Percentiles rank a stretch among this genome's conserved stretches.
phyloP scores from a whole-genome alignment of 306 rosid species.

The Castanospermum australe region DNA sequence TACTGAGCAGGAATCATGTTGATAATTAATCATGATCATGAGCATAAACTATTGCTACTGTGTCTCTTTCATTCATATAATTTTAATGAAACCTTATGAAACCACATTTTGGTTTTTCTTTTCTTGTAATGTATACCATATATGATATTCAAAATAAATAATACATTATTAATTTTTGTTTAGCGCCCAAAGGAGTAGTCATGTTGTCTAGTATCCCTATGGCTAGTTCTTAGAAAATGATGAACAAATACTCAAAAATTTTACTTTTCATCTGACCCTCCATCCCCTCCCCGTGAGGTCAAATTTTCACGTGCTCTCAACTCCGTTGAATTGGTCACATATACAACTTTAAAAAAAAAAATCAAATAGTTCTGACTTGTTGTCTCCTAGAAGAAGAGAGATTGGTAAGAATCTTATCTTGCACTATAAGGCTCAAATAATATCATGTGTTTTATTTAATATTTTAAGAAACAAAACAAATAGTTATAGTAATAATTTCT shows the following conservation, averaged over 20 bases:
- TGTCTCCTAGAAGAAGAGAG: background rate
- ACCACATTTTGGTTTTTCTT: background rate
- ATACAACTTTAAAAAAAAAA: too few species aligned
- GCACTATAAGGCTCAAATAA: background rate
- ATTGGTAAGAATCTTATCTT: background rate
- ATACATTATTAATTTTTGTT: background rate
- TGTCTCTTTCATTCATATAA: background rate
- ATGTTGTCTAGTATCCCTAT: background rate
- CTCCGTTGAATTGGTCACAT: background rate
- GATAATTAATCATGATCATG: background rate
- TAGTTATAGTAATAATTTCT: too few species aligned
- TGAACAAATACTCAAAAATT: background rate
- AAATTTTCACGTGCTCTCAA: background rate
- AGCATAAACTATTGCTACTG: background rate
- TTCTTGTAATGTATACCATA: background rate
- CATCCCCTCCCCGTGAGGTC: background rate
- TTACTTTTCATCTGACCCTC: background rate
- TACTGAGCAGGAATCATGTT: background rate
- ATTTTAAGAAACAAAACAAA: too few species aligned
- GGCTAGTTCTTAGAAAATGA: background rate
- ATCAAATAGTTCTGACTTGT: background rate
- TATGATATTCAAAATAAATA: background rate
- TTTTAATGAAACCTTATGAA: background rate
- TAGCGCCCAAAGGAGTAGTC: background rate
- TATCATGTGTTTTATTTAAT: too few species aligned